Base-by-base conservation (phyloP, 345 rosid species). In the Abelmoschus esculentus region DNA sequence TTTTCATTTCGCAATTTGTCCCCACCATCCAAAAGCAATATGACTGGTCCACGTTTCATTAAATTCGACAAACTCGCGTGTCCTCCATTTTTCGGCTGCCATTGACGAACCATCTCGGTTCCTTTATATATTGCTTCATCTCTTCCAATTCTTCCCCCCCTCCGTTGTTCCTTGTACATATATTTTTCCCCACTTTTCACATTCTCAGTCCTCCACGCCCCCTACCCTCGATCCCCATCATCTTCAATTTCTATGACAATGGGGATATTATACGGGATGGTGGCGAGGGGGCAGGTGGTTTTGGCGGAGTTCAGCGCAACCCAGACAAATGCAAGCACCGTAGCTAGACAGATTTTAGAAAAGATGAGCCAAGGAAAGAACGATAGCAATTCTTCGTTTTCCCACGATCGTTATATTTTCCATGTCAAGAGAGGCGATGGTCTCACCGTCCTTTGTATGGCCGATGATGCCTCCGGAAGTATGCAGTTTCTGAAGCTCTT, bases 181-280 rank as follows among this genome's bases (percentile, higher is more conserved):
- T 18, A n/a, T 36, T 7, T 36, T 36, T 6, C 8, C 5, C 38
- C 38, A 36, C 42, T 36, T 36, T 36, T 36, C 9, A 0, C 42
- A 36, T 36, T n/a, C n/a, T 22, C 26, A 22, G 26, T 1, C 26
- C 26, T 22, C 50, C 14, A 10, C 10, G 50, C 14, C 10, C 26
- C 13, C 18, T 3, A 22, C 56, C 59, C 8, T 28, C 6, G 29
- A 19, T 19, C 58, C n/a, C n/a, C 11, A 22, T 4, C 2, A 55
- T 55, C 14, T 9, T 18, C 59, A 19, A 22, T 22, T 22, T 22
- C 1, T 22, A 22, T 22, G 26, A 19, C 13, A 54, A 83, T 83
- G 89, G 86, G 80, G 70, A 81, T 85, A 46, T 9, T 81, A 11
- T 81, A 86, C 26, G 89, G 76, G 56, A 75, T 83, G 85, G 86